Base-by-base conservation (phyloP, 163 green algal genomes). In the Chloromonas sp. region DNA sequence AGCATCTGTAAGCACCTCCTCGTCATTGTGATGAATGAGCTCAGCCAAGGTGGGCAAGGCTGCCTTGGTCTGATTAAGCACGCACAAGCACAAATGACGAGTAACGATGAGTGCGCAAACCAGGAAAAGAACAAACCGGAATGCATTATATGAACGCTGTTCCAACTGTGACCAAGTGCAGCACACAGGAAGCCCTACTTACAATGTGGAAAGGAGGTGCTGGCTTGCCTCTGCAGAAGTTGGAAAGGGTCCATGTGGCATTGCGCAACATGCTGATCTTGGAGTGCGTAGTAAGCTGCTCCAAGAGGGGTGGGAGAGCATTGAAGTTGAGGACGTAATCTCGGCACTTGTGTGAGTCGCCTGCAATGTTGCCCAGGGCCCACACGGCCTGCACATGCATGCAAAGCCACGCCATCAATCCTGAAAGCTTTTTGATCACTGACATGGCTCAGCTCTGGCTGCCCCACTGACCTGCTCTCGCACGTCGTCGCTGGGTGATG, bases 161-260 rank as follows among this genome's bases (percentile, higher is more conserved):
- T 36, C 36, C 36, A 36, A 36, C 36, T 36, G 36, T 36, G 36
- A 36, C 36, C 36, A 36, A 36, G 36, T 36, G 36, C 36, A 36
- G 36, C 36, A 36, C 36, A 36, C 36, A 36, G 36, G 36, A 36
- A 36, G 36, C 36, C 36, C 66, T 11, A 87, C 90, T 70, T 58
- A 93, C 90, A 86, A 92, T 82, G 36, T 61, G 79, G 87, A 99
- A 99, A 74, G 93, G 84, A 0, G 97, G 97, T 83, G 97, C 92
- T 0, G 97, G 97, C 94, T 99, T 99, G 83, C 97, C 97, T 58
- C 97, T 92, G 93, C 97, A 99, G 88, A 99, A 99, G 91, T 99
- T 99, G 61, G 95, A 98, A 58, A 99, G 94, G 36, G 97, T 99
- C 97, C 97, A 99, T 57, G 97, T 99, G 11, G 97, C 97, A 89